These are phyloP conservation scores for Chrysanthemum makinoi DNA, from an alignment of 129 eudicot species.

Conservation along the genomic window DNA sequence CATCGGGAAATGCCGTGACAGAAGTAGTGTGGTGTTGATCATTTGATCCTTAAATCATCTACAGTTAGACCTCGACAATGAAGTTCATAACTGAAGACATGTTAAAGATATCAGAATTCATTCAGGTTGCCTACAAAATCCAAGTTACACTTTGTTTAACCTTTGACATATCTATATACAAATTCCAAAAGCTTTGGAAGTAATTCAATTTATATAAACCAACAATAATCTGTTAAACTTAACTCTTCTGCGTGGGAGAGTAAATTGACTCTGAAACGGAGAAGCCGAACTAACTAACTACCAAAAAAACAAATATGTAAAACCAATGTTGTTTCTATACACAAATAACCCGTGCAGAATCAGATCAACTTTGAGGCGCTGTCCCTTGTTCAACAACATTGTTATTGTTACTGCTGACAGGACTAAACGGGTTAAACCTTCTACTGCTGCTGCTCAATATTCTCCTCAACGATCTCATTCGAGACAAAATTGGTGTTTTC, in stretches of 20 bases:
- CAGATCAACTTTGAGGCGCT: slow-evolving; percentile 5
- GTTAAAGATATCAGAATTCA: too few relatives aligned
- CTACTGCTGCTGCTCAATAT: slow-evolving; percentile 62
- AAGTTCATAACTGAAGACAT: too few relatives aligned
- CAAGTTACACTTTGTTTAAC: too few relatives aligned
- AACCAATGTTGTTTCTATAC: not conserved
- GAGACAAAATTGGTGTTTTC: slow-evolving; percentile 28
- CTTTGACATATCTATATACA: too few relatives aligned
- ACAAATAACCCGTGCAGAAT: not conserved
- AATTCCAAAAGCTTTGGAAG: too few relatives aligned
- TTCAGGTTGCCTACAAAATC: too few relatives aligned
- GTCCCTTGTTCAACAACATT: slow-evolving; percentile 24
- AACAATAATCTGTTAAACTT: too few relatives aligned
- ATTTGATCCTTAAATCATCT: too few relatives aligned
- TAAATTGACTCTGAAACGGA: slow-evolving; percentile 7
- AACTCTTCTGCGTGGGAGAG: slow-evolving; percentile 19
- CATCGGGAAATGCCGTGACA: too few relatives aligned
- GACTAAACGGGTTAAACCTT: slow-evolving; percentile 63
- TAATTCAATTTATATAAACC: too few relatives aligned
- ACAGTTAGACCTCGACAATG: too few relatives aligned
- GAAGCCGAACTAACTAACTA: slow-evolving; percentile 20
- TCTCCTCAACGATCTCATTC: slow-evolving; percentile 64
- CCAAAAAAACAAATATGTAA: not conserved
- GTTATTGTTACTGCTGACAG: slow-evolving; percentile 20
- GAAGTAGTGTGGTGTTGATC: too few relatives aligned